phyloP scores from a whole-genome alignment of 306 rosid genomes.

The Macrotyloma uniflorum region DNA sequence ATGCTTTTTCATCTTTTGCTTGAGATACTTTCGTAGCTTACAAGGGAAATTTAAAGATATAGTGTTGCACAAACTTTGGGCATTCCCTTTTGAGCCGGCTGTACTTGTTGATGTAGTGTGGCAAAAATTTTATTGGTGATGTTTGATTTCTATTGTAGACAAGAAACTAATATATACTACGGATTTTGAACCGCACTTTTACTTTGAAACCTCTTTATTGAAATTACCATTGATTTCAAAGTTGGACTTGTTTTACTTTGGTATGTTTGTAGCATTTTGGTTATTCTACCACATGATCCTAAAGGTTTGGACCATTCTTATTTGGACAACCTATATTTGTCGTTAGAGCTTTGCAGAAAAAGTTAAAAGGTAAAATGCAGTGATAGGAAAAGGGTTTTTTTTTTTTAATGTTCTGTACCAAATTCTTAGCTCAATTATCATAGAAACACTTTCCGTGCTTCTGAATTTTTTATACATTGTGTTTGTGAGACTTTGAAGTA shows the following conservation, averaged over 20 bases:
- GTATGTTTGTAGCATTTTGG: neutral
- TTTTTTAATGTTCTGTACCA: neutral
- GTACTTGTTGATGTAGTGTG: conserved; percentile 15
- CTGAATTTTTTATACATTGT: neutral
- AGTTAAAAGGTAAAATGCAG: conserved; percentile 14
- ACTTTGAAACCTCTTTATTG: neutral
- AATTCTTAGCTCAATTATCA: neutral
- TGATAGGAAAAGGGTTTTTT: neutral
- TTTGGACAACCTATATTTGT: conserved; percentile 23
- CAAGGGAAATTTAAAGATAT: conserved; percentile 6
- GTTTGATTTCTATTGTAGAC: neutral
- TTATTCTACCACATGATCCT: conserved; percentile 17
- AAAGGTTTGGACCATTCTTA: conserved; percentile 19
- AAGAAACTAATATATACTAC: neutral
- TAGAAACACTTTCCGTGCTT: neutral
- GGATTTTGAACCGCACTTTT: neutral
- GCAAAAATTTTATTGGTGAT: conserved; percentile 7
- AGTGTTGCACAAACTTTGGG: neutral
- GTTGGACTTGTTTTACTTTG: neutral
- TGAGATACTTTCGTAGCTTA: neutral
- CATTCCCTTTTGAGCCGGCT: neutral
- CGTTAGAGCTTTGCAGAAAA: neutral
- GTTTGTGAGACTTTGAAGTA: conserved; percentile 1
- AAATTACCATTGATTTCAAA: conserved; percentile 9
- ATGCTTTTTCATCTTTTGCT: neutral